A percentile compares a stretch with the other conserved stretches of the same genome.
Conservation (phyloP, 352 stramenopile genomes). For the Discostella stelligera region DNA sequence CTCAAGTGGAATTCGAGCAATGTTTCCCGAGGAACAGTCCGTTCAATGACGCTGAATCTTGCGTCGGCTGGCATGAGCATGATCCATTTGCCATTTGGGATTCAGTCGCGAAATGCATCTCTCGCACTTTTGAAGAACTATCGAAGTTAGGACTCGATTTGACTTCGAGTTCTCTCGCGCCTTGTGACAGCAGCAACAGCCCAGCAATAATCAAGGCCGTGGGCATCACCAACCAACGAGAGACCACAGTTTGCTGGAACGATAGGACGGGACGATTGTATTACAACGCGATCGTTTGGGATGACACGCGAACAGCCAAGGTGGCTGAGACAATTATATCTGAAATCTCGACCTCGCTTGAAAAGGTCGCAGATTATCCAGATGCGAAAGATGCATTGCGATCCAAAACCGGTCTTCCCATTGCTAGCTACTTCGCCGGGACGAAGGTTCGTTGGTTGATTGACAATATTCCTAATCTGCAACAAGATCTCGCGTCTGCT, state of each 20-base stretch:
- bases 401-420: slow-evolving; percentile 90
- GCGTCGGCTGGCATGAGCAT: slow-evolving; percentile 93
- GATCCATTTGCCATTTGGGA: slow-evolving; percentile 94
- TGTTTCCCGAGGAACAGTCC: slow-evolving; percentile 88
- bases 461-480: slow-evolving; percentile 89
- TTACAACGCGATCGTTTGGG: slow-evolving; percentile 98
- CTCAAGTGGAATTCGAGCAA: slow-evolving; percentile 96
- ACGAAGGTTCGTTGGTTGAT: slow-evolving; percentile 98
- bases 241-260: slow-evolving; percentile 98
- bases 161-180: slow-evolving; percentile 9
- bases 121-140: slow-evolving; percentile 70
- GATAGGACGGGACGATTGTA: slow-evolving; percentile 90
- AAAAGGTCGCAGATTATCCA: background rate
- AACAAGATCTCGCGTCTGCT: slow-evolving; percentile 81
- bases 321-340: slow-evolving; percentile 84
- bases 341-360: slow-evolving; percentile 38
- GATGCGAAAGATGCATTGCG: slow-evolving; percentile 71
- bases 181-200: slow-evolving; percentile 40
- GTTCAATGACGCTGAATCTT: slow-evolving; percentile 22
- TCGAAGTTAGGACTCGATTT: slow-evolving; percentile 31
- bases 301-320: slow-evolving; percentile 92
- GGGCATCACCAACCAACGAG: slow-evolving; percentile 99
- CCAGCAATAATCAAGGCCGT: slow-evolving; percentile 85
- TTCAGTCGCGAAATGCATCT: slow-evolving; percentile 56
- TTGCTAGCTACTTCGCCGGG: slow-evolving; percentile 97